Percentiles rank a stretch among this genome's conserved stretches.
phyloP scores from a whole-genome alignment of 371 early-diverging fungal genomes.

The Saksenaea vasiformis region DNA sequence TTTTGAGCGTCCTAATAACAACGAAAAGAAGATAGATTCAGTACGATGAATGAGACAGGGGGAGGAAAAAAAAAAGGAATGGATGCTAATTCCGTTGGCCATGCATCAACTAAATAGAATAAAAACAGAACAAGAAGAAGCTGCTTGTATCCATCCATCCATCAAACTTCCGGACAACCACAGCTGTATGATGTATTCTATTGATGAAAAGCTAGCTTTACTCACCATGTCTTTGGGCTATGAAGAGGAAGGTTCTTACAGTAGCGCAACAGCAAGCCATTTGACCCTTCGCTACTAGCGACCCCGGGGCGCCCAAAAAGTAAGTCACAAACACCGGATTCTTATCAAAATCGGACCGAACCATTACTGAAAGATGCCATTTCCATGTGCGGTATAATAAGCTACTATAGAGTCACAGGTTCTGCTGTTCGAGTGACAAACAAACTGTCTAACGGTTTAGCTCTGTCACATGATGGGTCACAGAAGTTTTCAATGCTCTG shows the following conservation, averaged over 20 bases:
- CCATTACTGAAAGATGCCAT: no score
- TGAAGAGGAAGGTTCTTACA: not conserved
- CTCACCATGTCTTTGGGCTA: slow-evolving; percentile 1
- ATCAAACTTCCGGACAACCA: not conserved
- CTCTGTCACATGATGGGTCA: no score
- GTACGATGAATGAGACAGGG: not conserved
- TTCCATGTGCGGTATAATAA: no score
- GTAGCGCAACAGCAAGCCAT: no score
- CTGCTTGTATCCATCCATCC: not conserved
- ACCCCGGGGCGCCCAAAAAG: no score
- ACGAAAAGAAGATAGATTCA: not conserved
- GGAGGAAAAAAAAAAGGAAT: not conserved
- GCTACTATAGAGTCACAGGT: no score
- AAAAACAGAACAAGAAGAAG: not conserved
- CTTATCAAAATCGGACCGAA: no score
- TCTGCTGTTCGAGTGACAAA: no score
- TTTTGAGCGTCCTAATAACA: slow-evolving; percentile 65
- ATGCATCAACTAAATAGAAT: not conserved
- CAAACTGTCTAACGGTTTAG: no score
- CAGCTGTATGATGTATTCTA: not conserved
- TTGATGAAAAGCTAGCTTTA: not conserved
- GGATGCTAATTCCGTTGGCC: not conserved
- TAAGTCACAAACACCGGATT: no score
- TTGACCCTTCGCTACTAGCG: no score
- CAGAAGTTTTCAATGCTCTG: no score